Percentiles rank a stretch among this genome's conserved stretches.
phyloP scores from a whole-genome alignment of 2,329 filamentous ascomycete species.

The Stenocarpella maydis region DNA sequence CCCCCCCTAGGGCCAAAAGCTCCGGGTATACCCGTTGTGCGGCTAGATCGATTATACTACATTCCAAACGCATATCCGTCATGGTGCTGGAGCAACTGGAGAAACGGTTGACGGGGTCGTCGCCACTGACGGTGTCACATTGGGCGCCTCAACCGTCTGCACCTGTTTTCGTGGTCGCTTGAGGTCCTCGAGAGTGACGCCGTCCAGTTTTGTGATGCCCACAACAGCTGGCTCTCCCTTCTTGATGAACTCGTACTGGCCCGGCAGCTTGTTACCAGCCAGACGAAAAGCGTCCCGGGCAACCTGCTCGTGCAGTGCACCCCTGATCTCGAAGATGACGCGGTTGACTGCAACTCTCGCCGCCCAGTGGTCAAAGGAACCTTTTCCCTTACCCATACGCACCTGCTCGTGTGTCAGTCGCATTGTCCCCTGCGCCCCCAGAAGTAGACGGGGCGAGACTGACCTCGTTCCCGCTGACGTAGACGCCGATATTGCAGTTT shows the following conservation, averaged over 20 bases:
- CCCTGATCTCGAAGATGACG: constrained; percentile 91
- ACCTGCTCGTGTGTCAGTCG: constrained; percentile 56
- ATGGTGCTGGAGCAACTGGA: constrained; percentile 44
- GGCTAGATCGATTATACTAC: constrained; percentile 27
- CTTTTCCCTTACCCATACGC: constrained; percentile 99
- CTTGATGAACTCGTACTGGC: constrained; percentile 91
- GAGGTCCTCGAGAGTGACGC: constrained; percentile 82
- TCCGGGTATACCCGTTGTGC: constrained; percentile 21
- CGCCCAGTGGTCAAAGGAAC: constrained; percentile 96
- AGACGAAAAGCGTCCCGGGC: constrained; percentile 92
- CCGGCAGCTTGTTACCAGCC: constrained; percentile 93
- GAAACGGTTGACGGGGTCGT: constrained; percentile 46
- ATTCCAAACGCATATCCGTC: constrained; percentile 39
- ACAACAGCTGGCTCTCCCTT: constrained; percentile 91
- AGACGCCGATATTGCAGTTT: constrained; percentile 92
- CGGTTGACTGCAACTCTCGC: constrained; percentile 88
- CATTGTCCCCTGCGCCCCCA: not conserved
- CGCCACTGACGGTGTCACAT: constrained; percentile 43
- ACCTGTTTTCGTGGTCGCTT: constrained; percentile 79
- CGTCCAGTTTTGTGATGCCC: constrained; percentile 89
- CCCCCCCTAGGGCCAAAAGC: not conserved
- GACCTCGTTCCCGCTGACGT: constrained; percentile 91
- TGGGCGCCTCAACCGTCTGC: constrained; percentile 52
- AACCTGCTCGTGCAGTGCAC: constrained; percentile 92
- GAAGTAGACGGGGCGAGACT: constrained; percentile 38